Evolutionary conservation across 2,329 filamentous ascomycete species (phyloP).

Genomic region (Xylaria sp.): DNA sequence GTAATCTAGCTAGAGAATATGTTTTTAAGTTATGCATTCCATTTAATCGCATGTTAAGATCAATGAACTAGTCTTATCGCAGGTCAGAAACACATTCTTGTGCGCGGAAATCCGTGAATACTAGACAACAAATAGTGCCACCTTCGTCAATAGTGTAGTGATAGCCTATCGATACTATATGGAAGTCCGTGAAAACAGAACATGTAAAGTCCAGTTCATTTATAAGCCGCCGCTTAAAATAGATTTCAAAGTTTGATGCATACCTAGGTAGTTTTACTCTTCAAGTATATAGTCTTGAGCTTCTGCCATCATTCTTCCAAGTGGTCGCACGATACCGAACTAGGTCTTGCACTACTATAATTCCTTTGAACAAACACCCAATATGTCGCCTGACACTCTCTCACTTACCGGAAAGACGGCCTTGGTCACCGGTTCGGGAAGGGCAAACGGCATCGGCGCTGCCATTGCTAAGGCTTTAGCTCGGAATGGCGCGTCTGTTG

Average conservation of each 20-base stretch:
- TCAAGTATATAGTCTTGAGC: neutral
- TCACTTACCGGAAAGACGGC: conserved; percentile 55
- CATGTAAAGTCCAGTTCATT: neutral
- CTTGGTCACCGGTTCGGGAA: conserved; percentile 58
- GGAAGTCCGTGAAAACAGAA: conserved; percentile 12
- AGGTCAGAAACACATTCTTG: too few relatives aligned
- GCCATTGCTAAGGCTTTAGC: conserved; percentile 54
- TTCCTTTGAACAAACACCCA: neutral
- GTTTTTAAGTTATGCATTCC: neutral
- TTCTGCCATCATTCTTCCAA: neutral
- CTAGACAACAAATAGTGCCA: neutral
- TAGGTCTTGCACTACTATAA: neutral
- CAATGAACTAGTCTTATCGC: neutral
- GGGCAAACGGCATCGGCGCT: conserved; percentile 57
- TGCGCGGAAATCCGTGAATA: conserved; percentile 2
- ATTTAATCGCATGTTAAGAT: too few relatives aligned
- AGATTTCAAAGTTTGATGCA: neutral
- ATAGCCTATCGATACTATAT: neutral
- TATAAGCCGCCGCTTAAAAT: neutral
- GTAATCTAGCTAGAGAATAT: too few relatives aligned
- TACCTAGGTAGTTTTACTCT: too few relatives aligned
- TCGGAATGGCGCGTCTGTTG: conserved; percentile 54
- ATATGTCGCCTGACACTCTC: conserved; percentile 51
- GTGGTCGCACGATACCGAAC: neutral
- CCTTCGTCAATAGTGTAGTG: too few relatives aligned